Evolutionary conservation across 805 yeast genomes (phyloP).

Genomic region (Teunomyces gatunensis): DNA sequence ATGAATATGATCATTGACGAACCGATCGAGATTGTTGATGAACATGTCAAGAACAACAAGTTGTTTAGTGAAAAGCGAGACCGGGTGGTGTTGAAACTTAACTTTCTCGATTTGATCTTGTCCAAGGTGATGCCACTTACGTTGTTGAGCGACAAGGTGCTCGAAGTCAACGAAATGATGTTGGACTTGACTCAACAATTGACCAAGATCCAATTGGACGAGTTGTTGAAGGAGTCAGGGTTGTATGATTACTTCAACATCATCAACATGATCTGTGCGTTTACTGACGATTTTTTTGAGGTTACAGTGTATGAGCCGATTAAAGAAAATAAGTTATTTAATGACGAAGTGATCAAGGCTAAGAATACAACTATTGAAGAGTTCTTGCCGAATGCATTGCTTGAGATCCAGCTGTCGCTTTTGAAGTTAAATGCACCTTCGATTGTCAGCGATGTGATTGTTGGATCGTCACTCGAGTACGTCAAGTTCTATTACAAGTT

Average conservation of each 20-base stretch:
- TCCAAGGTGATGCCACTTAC: constrained; percentile 51
- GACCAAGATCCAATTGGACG: constrained; percentile 43
- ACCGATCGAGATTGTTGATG: constrained; percentile 41
- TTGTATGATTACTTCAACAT: constrained; percentile 60
- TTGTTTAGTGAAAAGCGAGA: constrained; percentile 27
- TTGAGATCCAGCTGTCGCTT: constrained; percentile 57
- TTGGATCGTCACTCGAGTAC: constrained; percentile 48
- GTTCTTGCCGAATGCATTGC: constrained; percentile 58
- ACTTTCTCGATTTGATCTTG: constrained; percentile 57
- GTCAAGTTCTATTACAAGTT: constrained; percentile 47
- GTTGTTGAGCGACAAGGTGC: constrained; percentile 37
- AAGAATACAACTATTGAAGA: constrained; percentile 47
- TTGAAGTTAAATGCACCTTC: constrained; percentile 63
- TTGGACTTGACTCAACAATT: constrained; percentile 36
- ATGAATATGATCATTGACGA: constrained; percentile 43
- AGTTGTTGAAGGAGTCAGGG: constrained; percentile 50
- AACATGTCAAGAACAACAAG: constrained; percentile 29
- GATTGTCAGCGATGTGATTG: constrained; percentile 54
- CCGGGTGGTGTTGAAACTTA: constrained; percentile 47
- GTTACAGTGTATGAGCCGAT: constrained; percentile 65
- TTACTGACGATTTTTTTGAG: constrained; percentile 56
- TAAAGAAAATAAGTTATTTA: constrained; percentile 57
- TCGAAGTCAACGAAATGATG: constrained; percentile 34
- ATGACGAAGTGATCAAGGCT: constrained; percentile 38
- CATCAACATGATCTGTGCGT: constrained; percentile 69